Evolutionary conservation across 2,329 filamentous ascomycete genomes (phyloP), one percentile per base, ranked within the genome.

Genomic region (Thelonectria olida): DNA sequence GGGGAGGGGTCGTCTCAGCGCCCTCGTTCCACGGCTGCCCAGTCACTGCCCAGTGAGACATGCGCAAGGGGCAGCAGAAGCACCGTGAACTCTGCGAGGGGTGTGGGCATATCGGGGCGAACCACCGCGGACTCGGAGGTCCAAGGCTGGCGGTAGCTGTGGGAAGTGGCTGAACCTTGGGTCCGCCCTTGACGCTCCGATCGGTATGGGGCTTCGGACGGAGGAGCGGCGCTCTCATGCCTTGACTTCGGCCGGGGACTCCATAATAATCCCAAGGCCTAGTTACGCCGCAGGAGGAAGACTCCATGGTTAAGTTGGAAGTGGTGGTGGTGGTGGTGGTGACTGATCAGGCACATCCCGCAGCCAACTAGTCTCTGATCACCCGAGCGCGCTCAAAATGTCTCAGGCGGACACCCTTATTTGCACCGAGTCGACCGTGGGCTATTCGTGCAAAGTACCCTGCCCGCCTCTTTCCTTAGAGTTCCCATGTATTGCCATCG

Each of bases 121-220:
- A 62, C 42, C 48, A 25, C 38, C 58, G 53, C 63, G 64, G 68
- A 66, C 62, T 63, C 63, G 62, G 66, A 61, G 61, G 62, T 60
- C 66, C 47, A 60, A 66, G 58, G 61, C 44, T 64, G 54, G 41
- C 59, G 50, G 61, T 53, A 62, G 54, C 54, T 57, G 59, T 55
- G 64, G 62, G 62, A 57, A 47, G 58, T 71, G 70, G 68, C 70
- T 72, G 70, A 72, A 72, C 68, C 67, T 58, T 72, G 63, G 39
- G 56, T 61, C 70, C 68, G 66, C 68, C 65, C 56, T 69, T 55
- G 53, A 56, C 62, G 62, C 67, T 63, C 70, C 70, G 70, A 72
- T 69, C 70, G 70, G 69, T 66, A 68, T 71, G 69, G 69, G 57
- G 63, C 63, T 54, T 71, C 60, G 67, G 69, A 60, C 69, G 69